Conservation (phyloP, 192 early-diverging fungal genomes). For the Podila minutissima region DNA sequence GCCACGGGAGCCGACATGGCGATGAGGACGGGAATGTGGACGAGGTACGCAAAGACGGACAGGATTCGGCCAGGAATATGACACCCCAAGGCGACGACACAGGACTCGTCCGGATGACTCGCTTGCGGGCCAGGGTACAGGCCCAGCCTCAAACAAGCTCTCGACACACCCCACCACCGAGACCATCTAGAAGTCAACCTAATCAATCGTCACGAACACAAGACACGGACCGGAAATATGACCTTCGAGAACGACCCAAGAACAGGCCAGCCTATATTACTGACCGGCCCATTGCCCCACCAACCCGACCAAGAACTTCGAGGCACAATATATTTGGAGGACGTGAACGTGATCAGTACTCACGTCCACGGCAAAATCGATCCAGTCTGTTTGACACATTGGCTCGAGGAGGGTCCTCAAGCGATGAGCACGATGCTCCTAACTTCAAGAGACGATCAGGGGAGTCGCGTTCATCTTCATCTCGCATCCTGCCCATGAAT, state of each 20-base stretch:
- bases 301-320: constrained; percentile 28
- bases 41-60: constrained; percentile 8
- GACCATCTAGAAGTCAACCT: constrained; percentile 10
- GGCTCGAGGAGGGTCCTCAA: constrained; percentile 32
- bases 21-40: constrained; percentile 12
- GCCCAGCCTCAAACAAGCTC: constrained; percentile 17
- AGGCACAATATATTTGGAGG: constrained; percentile 20
- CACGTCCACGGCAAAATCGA: constrained; percentile 15
- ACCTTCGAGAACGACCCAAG: constrained; percentile 41
- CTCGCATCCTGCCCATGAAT: constrained; percentile 48
- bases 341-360: constrained; percentile 22
- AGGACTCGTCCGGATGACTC: constrained; percentile 23
- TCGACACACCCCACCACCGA: constrained; percentile 9
- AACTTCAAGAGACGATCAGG: constrained; percentile 32
- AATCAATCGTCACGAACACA: constrained; percentile 2
- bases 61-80: constrained; percentile 2
- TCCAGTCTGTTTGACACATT: constrained; percentile 26
- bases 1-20: not conserved
- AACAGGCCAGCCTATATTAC: constrained; percentile 42
- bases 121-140: constrained; percentile 25
- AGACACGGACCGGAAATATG: constrained; percentile 38
- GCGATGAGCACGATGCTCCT: constrained; percentile 22
- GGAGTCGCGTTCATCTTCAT: constrained; percentile 24
- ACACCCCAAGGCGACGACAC: constrained; percentile 14
- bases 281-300: constrained; percentile 30